Conservation (phyloP, 768 basidiomycete genomes). For the Sporobolomyces roseus region DNA sequence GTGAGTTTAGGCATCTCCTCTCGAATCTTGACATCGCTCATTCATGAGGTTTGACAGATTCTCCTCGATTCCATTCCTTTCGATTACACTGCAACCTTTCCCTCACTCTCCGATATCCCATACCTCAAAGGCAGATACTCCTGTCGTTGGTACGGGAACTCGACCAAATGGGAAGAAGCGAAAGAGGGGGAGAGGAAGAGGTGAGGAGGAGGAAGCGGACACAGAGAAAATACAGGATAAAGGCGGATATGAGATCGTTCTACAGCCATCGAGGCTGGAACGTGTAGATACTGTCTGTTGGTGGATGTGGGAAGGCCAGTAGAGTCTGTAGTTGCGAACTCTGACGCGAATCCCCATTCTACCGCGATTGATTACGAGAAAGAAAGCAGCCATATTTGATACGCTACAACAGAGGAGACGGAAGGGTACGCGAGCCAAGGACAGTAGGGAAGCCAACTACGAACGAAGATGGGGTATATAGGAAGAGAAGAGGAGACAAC, state of each 20-base stretch:
- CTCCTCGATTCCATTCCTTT: conserved; percentile 9
- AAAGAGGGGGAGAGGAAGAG: conserved; percentile 32
- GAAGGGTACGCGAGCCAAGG: no score
- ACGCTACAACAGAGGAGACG: no score
- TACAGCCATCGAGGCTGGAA: not conserved
- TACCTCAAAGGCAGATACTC: conserved; percentile 6
- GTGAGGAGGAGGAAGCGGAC: conserved; percentile 38
- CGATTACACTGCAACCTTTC: conserved; percentile 16
- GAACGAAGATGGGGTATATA: no score
- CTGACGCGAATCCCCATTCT: no score
- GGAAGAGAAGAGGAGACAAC: not conserved
- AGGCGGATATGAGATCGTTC: conserved; percentile 28
- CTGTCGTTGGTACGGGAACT: conserved; percentile 24
- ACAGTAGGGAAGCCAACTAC: no score
- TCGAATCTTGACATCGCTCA: no score
- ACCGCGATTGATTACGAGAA: no score
- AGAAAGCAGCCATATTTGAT: not conserved
- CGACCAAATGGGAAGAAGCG: conserved; percentile 36
- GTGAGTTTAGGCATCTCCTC: not conserved
- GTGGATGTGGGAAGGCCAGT: conserved; percentile 30
- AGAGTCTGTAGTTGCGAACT: no score
- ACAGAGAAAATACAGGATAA: not conserved
- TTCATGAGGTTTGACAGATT: not conserved
- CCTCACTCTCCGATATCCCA: conserved; percentile 34
- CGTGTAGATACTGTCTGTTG: conserved; percentile 13